Evolutionary conservation across 805 yeast species (phyloP), one percentile per base, ranked within the genome.

Genomic region (Pichia insulana): DNA sequence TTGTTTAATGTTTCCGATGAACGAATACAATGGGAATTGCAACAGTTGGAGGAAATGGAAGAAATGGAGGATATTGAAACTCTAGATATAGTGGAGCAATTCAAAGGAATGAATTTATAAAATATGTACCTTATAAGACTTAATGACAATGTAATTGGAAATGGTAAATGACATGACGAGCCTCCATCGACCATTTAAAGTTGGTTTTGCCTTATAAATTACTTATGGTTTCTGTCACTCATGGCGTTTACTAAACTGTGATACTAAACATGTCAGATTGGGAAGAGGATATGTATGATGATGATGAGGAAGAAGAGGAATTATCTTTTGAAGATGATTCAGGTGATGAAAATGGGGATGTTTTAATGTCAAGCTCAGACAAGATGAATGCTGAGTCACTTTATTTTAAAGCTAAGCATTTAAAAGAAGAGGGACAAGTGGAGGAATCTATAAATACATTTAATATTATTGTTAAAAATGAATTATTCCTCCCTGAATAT

Each of bases 221-320:
- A n/a, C n/a, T n/a, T n/a, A n/a, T n/a, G n/a, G n/a, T n/a, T n/a
- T n/a, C n/a, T n/a, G n/a, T n/a, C n/a, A n/a, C n/a, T n/a, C n/a
- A n/a, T n/a, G n/a, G n/a, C n/a, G n/a, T n/a, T n/a, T n/a, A n/a
- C n/a, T n/a, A n/a, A n/a, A n/a, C n/a, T n/a, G n/a, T n/a, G n/a
- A n/a, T n/a, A n/a, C n/a, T n/a, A n/a, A n/a, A n/a, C n/a, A n/a
- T 63, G 68, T 61, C 65, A 1, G 68, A 63, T 34, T 60, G 64
- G 59, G 65, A 60, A 36, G 66, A 61, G 39, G 64, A 58, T 30
- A 62, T 61, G 60, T 61, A 62, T 32, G 65, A 62, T 42, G 64
- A 56, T 27, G 46, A 49, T 17, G 64, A 61, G 32, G 67, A 58
- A 34, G 63, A 58, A 39, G 61, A 59, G 37, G 63, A 57, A 36